Base-by-base conservation (phyloP, 2,329 filamentous ascomycete species). In the Orbilia ellipsospora region DNA sequence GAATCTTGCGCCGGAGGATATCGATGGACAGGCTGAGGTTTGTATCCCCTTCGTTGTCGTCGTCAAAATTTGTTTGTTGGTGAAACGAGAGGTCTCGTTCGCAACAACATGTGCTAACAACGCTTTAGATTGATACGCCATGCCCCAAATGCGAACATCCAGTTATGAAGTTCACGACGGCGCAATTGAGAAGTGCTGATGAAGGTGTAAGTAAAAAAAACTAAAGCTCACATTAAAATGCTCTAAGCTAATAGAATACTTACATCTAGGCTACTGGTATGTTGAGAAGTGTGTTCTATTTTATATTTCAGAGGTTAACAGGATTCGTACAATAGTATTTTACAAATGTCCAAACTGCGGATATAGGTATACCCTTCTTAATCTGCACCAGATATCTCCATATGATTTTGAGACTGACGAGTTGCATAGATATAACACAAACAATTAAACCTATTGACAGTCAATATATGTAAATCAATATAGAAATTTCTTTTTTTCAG, bases 121-220 rank as follows among this genome's bases (percentile, higher is more conserved):
- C 15, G 16, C 2, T 52, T 16, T 61, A 77, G 76, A 91, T 87
- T 79, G 84, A 87, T 74, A 86, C 90, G 81, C 89, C 87, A 52
- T 98, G 95, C 81, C 88, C 90, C 54, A 90, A 93, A 80, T 98
- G 95, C 82, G 92, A 90, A 15, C 86, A 89, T 63, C 89, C 89
- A 63, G 90, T 96, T 81, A 93, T 98, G 82, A 91, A 89, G 79
- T 98, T 90, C 82, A 91, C 92, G 59, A 91, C 91, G 1, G 88
- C 93, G 75, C 95, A 99, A 82, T 84, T 97, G 80, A 90, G 94
- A 79, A 90, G 93, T 85, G 95, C 94, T 65, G 95, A 99, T 82
- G 94, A 98, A 88, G 95, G 95, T 76, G 92, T 90, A 78, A 97
- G 94, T 0, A 36, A 2, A 36, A 36, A 4, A 36, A 2, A 36